phyloP scores from a whole-genome alignment of 805 yeast genomes.

The Zygoascus tannicola region DNA sequence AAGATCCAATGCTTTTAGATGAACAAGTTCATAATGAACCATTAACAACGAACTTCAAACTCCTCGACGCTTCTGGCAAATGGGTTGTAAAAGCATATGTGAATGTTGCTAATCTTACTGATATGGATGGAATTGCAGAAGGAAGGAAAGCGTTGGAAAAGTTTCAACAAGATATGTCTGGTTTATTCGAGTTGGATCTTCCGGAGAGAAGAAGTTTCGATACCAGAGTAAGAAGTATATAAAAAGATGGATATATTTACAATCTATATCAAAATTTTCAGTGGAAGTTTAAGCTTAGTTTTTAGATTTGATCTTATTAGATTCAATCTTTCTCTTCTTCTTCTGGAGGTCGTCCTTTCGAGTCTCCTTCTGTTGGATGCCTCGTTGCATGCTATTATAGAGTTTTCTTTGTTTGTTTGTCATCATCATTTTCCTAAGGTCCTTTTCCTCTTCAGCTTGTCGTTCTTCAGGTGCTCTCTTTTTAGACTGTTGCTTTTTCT shows the following conservation, averaged over 20 bases:
- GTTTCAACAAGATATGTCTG: conserved; percentile 57
- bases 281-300: no score
- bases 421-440: conserved; percentile 95
- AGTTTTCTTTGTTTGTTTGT: conserved; percentile 88
- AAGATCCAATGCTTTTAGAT: conserved; percentile 4
- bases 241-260: neutral
- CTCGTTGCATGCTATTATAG: conserved; percentile 91
- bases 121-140: conserved; percentile 57
- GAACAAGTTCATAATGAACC: conserved; percentile 2
- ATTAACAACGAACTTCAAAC: conserved; percentile 3
- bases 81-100: conserved; percentile 48
- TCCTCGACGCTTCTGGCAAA: conserved; percentile 24
- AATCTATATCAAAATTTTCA: no score
- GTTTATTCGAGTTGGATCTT: conserved; percentile 56
- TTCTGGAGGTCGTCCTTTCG: conserved; percentile 66
- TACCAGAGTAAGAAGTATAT: conserved; percentile 43
- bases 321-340: conserved; percentile 41
- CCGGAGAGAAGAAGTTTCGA: conserved; percentile 82
- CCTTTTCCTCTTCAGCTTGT: conserved; percentile 68
- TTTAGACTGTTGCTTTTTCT: conserved; percentile 25
- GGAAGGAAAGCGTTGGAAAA: conserved; percentile 54
- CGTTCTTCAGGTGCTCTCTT: conserved; percentile 35
- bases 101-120: conserved; percentile 65
- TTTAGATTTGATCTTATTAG: conserved; percentile 12
- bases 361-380: conserved; percentile 71